Evolutionary conservation across 2,329 filamentous ascomycete genomes (phyloP).

Genomic region (Biscogniauxia marginata): DNA sequence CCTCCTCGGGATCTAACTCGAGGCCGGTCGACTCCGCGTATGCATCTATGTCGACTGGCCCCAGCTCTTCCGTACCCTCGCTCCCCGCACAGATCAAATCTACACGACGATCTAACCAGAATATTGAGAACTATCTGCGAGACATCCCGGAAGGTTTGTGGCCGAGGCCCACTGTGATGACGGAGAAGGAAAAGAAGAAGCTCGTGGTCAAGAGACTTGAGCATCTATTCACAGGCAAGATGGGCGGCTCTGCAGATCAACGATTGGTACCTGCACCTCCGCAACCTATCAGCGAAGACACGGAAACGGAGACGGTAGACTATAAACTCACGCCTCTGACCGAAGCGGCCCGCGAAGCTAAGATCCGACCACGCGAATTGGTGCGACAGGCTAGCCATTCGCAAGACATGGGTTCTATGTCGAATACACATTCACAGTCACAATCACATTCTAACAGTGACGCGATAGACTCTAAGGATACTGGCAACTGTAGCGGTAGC

Average conservation of each 20-base stretch:
- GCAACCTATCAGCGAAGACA: constrained; percentile 29
- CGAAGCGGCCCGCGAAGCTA: constrained; percentile 48
- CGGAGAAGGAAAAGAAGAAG: constrained; percentile 73
- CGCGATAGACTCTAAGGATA: constrained; percentile 43
- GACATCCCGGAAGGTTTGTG: constrained; percentile 71
- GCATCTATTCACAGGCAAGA: constrained; percentile 77
- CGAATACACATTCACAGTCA: constrained; percentile 41
- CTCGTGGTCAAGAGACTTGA: constrained; percentile 74
- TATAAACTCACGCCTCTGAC: constrained; percentile 3
- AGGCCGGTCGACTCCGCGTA: constrained; percentile 61
- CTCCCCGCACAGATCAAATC: constrained; percentile 34
- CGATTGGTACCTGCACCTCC: constrained; percentile 28
- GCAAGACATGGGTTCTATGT: constrained; percentile 43
- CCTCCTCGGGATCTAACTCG: constrained; percentile 52
- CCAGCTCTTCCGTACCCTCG: constrained; percentile 43
- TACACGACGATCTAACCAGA: constrained; percentile 49
- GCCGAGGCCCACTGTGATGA: constrained; percentile 60
- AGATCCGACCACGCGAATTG: constrained; percentile 39
- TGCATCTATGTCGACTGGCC: constrained; percentile 63
- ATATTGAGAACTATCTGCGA: constrained; percentile 67
- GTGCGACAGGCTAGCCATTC: constrained; percentile 41
- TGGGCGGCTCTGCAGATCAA: constrained; percentile 38
- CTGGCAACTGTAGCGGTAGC: constrained; percentile 24
- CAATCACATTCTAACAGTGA: constrained; percentile 45
- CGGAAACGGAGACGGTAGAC: constrained; percentile 23